phyloP scores from a whole-genome alignment of 2,329 filamentous ascomycete species.

The Nothophaeocryptopus gaeumannii region DNA sequence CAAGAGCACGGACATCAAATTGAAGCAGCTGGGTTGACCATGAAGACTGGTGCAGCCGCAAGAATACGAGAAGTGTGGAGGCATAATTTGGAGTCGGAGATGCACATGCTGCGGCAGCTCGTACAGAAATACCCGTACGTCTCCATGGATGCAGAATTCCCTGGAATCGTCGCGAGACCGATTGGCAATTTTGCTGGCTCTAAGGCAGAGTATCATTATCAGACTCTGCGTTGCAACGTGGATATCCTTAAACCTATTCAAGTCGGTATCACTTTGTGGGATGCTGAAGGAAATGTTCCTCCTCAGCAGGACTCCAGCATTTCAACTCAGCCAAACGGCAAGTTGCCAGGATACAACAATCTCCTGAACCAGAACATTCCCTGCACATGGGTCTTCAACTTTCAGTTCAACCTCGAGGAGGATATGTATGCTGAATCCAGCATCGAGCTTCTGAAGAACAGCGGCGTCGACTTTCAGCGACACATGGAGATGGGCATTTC shows the following conservation, averaged over 20 bases:
- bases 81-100: conserved; percentile 85
- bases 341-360: conserved; percentile 42
- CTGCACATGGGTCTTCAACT: conserved; percentile 99
- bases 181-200: conserved; percentile 85
- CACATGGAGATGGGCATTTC: conserved; percentile 89
- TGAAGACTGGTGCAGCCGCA: conserved; percentile 62
- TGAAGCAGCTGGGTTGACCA: conserved; percentile 36
- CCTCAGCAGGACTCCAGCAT: conserved; percentile 59
- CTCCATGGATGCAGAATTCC: conserved; percentile 98
- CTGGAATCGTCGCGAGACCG: conserved; percentile 91
- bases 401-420: conserved; percentile 87
- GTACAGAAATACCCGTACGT: conserved; percentile 93
- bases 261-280: conserved; percentile 90
- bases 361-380: conserved; percentile 57
- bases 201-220: conserved; percentile 98
- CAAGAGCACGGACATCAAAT: conserved; percentile 43
- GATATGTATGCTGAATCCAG: conserved; percentile 98
- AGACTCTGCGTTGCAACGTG: conserved; percentile 94
- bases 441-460: conserved; percentile 83
- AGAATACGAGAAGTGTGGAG: conserved; percentile 97
- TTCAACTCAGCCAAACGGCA: conserved; percentile 40
- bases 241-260: conserved; percentile 97
- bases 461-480: conserved; percentile 85
- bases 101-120: conserved; percentile 76
- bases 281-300: conserved; percentile 81